Base-by-base conservation (phyloP, 176 grass and related monocot genomes). In the Carex pumila region DNA sequence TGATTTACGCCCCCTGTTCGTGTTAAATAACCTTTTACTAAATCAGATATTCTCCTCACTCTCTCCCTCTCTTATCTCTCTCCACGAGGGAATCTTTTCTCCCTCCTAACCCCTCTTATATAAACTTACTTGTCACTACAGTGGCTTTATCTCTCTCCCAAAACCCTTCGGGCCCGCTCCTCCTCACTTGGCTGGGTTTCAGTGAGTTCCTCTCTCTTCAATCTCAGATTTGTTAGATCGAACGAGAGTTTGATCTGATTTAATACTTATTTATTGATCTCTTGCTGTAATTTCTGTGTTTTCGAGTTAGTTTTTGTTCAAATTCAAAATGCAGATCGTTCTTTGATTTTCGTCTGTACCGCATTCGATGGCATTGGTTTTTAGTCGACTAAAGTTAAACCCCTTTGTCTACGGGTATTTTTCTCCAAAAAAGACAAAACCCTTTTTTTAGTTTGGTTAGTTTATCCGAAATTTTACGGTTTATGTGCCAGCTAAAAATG, bases 1-100 rank as follows among this genome's bases (percentile, higher is more conserved):
- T 69, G 84, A 85, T 82, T 90, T 90, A 50, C 84, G 91, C 84
- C 91, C 86, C 84, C 73, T 6, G 91, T 84, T 88, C 86, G 54
- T 61, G 61, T 80, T 19, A 39, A 55, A 31, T 41, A 39, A 45
- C 34, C 79, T 13, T 83, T 82, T 34, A 78, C 18, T 67, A 85
- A 85, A 32, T 79, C 85, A 32, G 49, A 60, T 57, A 22, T 63
- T 49, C 70, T 85, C 83, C 30, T 30, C 12, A 5, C 14, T 2
- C n/a, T 39, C 56, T 8, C 61, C 55, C 64, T 64, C 34, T 25
- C 39, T 39, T 29, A 41, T 75, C 83, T 49, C 67, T 77, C 53
- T 43, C 47, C 66, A 58, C 49, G 6, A 57, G 45, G 79, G 81
- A 87, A 85, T 81, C 65, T 87, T 73, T 71, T 62, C 69, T 57